Conservation (phyloP, 2,329 filamentous ascomycete species). For the Tolypocladium cylindrosporum region DNA sequence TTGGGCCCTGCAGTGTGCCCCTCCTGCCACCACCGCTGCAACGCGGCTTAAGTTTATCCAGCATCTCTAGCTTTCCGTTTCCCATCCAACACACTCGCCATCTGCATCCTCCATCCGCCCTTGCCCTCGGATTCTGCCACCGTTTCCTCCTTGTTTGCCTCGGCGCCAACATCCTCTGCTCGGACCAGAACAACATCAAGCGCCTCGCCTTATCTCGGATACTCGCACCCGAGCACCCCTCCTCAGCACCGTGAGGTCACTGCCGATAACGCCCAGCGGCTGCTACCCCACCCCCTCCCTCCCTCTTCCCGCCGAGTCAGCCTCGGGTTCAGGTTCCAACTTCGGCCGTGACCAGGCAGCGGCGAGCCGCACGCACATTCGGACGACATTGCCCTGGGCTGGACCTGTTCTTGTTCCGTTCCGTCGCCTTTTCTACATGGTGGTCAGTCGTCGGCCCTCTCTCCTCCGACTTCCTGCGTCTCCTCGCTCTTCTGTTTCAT, state of each 20-base stretch:
- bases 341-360: constrained; percentile 2
- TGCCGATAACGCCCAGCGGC: not conserved
- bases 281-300: constrained; percentile 1
- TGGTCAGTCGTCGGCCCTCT: constrained; percentile 8
- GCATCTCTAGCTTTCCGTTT: not conserved
- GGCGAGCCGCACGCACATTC: not conserved
- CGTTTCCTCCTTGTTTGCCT: not conserved
- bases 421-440: constrained; percentile 8
- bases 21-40: not conserved
- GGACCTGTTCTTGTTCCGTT: not conserved
- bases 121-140: not conserved
- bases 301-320: not conserved
- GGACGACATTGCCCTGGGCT: not conserved
- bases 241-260: not conserved
- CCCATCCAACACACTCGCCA: not conserved
- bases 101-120: not conserved
- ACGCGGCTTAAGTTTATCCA: not conserved
- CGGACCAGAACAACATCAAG: not conserved
- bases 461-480: not conserved
- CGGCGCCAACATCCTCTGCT: not conserved
- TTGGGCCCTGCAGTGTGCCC: not conserved
- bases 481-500: constrained; percentile 2
- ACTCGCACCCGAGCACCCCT: not conserved
- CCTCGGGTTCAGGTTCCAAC: not conserved
- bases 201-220: no score